Evolutionary conservation across 2,329 filamentous ascomycete genomes (phyloP), one percentile per base, ranked within the genome.

Genomic region (Cercospora canescens): DNA sequence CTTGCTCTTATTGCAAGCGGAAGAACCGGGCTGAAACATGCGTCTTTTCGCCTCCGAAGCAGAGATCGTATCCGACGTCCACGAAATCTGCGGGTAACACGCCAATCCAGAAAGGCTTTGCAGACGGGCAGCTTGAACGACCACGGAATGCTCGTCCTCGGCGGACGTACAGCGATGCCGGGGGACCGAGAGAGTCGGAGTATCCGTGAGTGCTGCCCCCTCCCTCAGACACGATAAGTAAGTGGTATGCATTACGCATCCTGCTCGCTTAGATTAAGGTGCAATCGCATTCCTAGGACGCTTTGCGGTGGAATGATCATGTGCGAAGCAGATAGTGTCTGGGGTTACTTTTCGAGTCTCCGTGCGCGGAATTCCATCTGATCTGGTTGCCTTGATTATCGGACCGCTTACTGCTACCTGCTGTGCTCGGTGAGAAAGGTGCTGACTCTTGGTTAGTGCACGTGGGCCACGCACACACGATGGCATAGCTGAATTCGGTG

Each of bases 1-100:
- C 84, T 48, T 86, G 84, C 66, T 79, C 78, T n/a, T 83, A 85
- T 62, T 85, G 83, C 71, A 75, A 75, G 76, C 67, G 72, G 64
- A 74, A 81, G 75, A 70, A 80, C 76, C 69, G 79, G 74, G 72
- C 76, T 75, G 61, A 79, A 75, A 76, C 82, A 72, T 77, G 78
- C 65, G 65, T 70, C 4, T 80, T 80, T 74, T 59, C 64, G 39
- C 52, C 64, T 26, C 60, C 64, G 30, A 66, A 63, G 64, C 60
- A 58, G 37, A 63, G 64, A 45, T 55, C 34, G 12, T 55, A 66
- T 34, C 28, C 41, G 28, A 61, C 50, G 7, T 56, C 16, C 8
- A 75, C 62, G 50, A 78, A 56, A 70, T 81, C 73, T 55, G 70
- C 72, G 34, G 70, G 67, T 2, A 71, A 72, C 28, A 78, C 77